Conservation (phyloP, 2,329 filamentous ascomycete species). For the Cercospora berteroae region DNA sequence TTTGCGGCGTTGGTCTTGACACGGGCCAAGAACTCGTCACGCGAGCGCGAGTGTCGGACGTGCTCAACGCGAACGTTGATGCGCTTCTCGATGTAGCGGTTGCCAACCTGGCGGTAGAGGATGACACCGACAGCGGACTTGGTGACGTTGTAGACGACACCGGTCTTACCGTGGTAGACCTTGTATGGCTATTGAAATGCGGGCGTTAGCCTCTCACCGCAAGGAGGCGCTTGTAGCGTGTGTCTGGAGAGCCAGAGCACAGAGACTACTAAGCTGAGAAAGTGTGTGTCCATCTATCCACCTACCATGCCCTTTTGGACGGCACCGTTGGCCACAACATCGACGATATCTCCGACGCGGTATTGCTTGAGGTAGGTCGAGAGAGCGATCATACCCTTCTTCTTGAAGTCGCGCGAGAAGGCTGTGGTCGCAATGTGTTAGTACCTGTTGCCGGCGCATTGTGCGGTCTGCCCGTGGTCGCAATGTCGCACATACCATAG, state of each 20-base stretch:
- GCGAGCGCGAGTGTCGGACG: slow-evolving; percentile 87
- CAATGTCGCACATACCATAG: slow-evolving; percentile 38
- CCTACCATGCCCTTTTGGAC: slow-evolving; percentile 88
- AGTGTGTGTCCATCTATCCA: slow-evolving; percentile 26
- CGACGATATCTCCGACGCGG: slow-evolving; percentile 98
- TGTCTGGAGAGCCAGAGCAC: slow-evolving; percentile 15
- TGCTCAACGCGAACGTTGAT: slow-evolving; percentile 99
- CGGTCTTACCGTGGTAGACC: slow-evolving; percentile 98
- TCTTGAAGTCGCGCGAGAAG: slow-evolving; percentile 91
- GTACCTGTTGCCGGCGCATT: slow-evolving; percentile 5
- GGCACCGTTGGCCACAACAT: slow-evolving; percentile 98
- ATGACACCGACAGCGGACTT: slow-evolving; percentile 97
- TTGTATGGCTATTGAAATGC: slow-evolving; percentile 69
- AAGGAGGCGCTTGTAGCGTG: slow-evolving; percentile 16
- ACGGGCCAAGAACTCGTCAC: slow-evolving; percentile 92
- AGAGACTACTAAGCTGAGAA: slow-evolving; percentile 14
- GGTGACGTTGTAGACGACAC: slow-evolving; percentile 76
- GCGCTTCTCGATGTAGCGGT: slow-evolving; percentile 99
- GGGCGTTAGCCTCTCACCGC: slow-evolving; percentile 17
- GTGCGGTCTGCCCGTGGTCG: slow-evolving; percentile 1
- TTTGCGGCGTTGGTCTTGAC: slow-evolving; percentile 95
- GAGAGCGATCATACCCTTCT: slow-evolving; percentile 90
- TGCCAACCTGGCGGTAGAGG: slow-evolving; percentile 99
- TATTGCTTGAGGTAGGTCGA: slow-evolving; percentile 94
- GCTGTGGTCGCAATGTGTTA: slow-evolving; percentile 40